These are phyloP conservation scores for Mallotus japonicus DNA, from an alignment of 441 rosid genomes.

Conservation along the genomic window DNA sequence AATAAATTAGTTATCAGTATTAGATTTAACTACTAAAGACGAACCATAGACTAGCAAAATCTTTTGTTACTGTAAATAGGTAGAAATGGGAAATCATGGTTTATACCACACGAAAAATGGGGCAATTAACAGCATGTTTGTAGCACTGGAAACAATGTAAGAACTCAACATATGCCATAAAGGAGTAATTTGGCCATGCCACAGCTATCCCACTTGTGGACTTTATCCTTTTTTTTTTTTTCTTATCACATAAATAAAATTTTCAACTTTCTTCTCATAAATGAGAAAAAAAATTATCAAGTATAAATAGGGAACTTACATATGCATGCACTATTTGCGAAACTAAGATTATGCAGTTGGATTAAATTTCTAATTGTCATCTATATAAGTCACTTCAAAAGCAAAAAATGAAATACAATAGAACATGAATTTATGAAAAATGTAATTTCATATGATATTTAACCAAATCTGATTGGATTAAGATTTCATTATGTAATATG, in stretches of 20 bases:
- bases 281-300: no score
- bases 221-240: background rate
- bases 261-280: no score
- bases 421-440: no score
- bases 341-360: background rate
- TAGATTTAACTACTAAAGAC: background rate
- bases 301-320: no score
- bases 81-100: background rate
- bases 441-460: background rate
- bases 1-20: background rate
- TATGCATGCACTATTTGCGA: background rate
- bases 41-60: constrained; percentile 8
- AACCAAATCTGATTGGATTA: background rate
- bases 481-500: no score
- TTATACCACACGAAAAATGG: background rate
- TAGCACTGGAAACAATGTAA: background rate
- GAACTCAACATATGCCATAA: background rate
- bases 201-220: no score
- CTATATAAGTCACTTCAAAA: no score
- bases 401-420: no score
- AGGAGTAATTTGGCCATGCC: background rate
- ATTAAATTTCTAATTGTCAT: no score
- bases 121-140: background rate
- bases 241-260: no score
- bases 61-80: background rate